Evolutionary conservation across 495 filamentous ascomycete genomes (phyloP).

Genomic region (Penicillium canescens): DNA sequence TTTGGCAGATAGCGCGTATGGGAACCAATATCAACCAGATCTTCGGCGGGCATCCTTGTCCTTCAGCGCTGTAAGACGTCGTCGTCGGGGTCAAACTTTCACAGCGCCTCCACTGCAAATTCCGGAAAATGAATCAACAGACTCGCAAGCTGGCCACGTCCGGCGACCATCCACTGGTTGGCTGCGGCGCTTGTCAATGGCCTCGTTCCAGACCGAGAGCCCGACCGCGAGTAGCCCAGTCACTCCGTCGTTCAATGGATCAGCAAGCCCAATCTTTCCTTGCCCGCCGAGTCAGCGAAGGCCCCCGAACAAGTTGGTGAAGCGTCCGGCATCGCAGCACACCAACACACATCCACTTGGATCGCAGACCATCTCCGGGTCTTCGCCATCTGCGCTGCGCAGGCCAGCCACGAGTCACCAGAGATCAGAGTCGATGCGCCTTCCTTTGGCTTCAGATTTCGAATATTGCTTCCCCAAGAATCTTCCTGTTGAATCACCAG

Average conservation of each 20-base stretch:
- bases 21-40: slow-evolving; percentile 14
- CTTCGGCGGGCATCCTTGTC: slow-evolving; percentile 41
- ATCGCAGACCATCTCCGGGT: slow-evolving; percentile 36
- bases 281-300: slow-evolving; percentile 45
- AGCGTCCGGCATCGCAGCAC: slow-evolving; percentile 69
- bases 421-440: slow-evolving; percentile 68
- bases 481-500: slow-evolving; percentile 18
- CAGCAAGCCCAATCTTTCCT: slow-evolving; percentile 63
- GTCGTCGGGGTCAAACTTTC: slow-evolving; percentile 41
- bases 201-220: slow-evolving; percentile 72
- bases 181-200: slow-evolving; percentile 72
- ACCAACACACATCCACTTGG: slow-evolving; percentile 37
- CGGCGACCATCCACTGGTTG: slow-evolving; percentile 65
- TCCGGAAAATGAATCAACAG: slow-evolving; percentile 32
- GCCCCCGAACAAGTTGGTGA: slow-evolving; percentile 83
- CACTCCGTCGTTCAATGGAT: slow-evolving; percentile 69
- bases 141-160: slow-evolving; percentile 36
- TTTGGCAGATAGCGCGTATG: slow-evolving; percentile 7
- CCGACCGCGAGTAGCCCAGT: slow-evolving; percentile 66
- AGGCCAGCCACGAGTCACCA: slow-evolving; percentile 89
- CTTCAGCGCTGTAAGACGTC: slow-evolving; percentile 53
- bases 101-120: slow-evolving; percentile 33
- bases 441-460: slow-evolving; percentile 38
- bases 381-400: slow-evolving; percentile 60
- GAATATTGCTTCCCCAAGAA: slow-evolving; percentile 22